Evolutionary conservation across 108 stramenopile species (phyloP), one percentile per base, ranked within the genome.

Genomic region (Cyclotella distinguenda): DNA sequence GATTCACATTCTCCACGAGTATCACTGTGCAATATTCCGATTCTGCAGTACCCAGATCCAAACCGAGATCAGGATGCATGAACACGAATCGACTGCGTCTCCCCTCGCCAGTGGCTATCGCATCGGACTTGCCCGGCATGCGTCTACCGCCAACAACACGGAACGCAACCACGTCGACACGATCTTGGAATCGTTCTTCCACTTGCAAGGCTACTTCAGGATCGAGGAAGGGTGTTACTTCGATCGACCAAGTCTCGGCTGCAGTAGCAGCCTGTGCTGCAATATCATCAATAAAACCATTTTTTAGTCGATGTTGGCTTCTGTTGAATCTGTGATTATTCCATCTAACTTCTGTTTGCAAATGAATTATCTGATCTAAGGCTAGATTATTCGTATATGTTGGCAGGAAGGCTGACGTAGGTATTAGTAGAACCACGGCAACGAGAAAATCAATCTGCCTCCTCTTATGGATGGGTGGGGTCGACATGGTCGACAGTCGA

Each of bases 191-290:
- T 34, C 22, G 12, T 57, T 64, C 32, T 39, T 76, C 62, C 25
- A 76, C 54, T 65, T 76, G 34, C 15, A 28, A 18, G 19, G 72
- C 77, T 6, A 44, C 46, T 4, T 68, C 54, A 9, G 72, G 60
- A 56, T 73, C 77, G 6, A 78, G 58, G 52, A 78, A 78, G 6
- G 67, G 49, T n/a, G 77, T 78, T 13, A 34, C 57, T 68, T 78
- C 66, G 49, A 78, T 40, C 2, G 60, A 61, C 77, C 77, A 78
- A 0, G 66, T 70, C 16, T 73, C 77, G 22, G 72, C 66, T 9
- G 72, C 77, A 4, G 15, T 48, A 7, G 53, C 22, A 5, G 72
- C 77, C 28, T 34, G 66, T 11, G 28, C 21, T 56, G 73, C 77
- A 11, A 73, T 48, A 18, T 68, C 51, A 30, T 67, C 56, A 11